phyloP scores from a whole-genome alignment of 129 eudicot species.

The Kitagawia praeruptora region DNA sequence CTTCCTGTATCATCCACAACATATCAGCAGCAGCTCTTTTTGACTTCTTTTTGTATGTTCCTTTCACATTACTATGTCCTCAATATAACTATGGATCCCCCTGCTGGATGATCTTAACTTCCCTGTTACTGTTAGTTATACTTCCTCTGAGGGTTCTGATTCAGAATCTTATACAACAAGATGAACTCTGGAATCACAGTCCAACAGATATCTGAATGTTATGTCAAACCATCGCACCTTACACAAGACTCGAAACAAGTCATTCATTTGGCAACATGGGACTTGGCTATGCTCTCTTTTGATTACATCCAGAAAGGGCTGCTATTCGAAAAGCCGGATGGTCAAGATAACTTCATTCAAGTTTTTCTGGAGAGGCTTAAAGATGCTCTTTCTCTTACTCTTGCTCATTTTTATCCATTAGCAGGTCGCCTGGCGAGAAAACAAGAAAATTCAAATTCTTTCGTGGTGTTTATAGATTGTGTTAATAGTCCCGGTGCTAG shows the following conservation, averaged over 20 bases:
- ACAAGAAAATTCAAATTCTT: conserved; percentile 24
- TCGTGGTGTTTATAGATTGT: conserved; percentile 21
- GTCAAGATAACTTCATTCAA: conserved; percentile 20
- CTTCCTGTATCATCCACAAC: no score
- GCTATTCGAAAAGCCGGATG: conserved; percentile 24
- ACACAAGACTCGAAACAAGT: neutral
- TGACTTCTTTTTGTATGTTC: no score
- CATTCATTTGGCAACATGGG: conserved; percentile 2
- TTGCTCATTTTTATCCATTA: conserved; percentile 46
- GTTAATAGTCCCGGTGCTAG: conserved; percentile 50
- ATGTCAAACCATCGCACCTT: neutral
- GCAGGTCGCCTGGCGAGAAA: conserved; percentile 50
- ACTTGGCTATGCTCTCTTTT: conserved; percentile 3
- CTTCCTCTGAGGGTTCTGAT: no score
- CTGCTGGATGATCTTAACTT: no score
- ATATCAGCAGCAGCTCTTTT: no score
- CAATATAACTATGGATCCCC: no score
- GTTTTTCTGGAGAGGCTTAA: conserved; percentile 36
- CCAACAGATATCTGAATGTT: conserved; percentile 28
- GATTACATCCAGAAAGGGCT: conserved; percentile 53
- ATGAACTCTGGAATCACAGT: conserved; percentile 19
- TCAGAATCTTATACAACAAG: neutral
- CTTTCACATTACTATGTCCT: no score
- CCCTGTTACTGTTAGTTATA: no score
- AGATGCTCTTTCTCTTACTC: conserved; percentile 45